Base-by-base conservation (phyloP, 164 flowering plant genomes). In the Chloranthus sessilifolius region DNA sequence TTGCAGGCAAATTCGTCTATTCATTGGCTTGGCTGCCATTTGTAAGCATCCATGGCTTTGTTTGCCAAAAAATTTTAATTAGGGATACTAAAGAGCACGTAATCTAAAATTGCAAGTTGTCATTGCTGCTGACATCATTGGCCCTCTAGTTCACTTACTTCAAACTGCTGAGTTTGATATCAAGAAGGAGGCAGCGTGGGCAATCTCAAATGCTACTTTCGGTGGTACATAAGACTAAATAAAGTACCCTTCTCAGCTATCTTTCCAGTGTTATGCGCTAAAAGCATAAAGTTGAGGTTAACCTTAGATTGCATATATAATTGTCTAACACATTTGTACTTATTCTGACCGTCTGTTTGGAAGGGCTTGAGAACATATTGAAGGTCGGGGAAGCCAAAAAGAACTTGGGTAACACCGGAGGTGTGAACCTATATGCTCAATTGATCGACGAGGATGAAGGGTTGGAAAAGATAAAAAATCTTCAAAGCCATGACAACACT, bases 171-270 rank as follows among this genome's bases (percentile, higher is more conserved):
- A 88, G 54, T 87, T 86, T 59, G 88, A 86, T 31, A 80, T 83
- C 26, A 83, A 83, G 71, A 83, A 80, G 59, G 95, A 83, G 55
- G 95, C 95, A 36, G 91, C 95, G 20, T 86, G 88, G 91, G 86
- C 88, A 33, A 77, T 87, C 36, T 84, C 88, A 22, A 85, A 88
- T 72, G 96, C 90, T 26, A 80, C 88, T 4, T 84, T 85, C 51
- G 90, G 92, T 48, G 92, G 96, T n/a, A 67, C 75, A 27, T 68
- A 72, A 24, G 88, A 84, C 3, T 92, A 87, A 62, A 85, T 85
- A 46, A 82, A 75, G 96, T 85, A 71, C n/a, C 65, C n/a, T n/a
- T n/a, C n/a, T n/a, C n/a, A n/a, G n/a, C n/a, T n/a, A n/a, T n/a
- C n/a, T n/a, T n/a, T n/a, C n/a, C n/a, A n/a, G n/a, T n/a, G n/a